Conservation (phyloP, 225 moss, liverwort and hornwort species). For the Physcomitrium patens region DNA sequence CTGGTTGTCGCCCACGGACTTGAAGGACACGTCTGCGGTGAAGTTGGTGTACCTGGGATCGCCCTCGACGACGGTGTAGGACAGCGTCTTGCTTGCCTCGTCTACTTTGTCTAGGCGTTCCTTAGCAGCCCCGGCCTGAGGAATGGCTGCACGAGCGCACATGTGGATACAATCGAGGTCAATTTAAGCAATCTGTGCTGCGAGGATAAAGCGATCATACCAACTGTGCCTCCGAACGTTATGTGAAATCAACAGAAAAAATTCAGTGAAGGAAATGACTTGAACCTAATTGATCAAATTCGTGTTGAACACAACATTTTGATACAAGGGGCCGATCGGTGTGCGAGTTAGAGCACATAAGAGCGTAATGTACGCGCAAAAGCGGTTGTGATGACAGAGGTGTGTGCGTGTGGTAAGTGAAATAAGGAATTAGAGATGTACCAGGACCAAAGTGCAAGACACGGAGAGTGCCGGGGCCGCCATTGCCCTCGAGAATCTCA, state of each 20-base stretch:
- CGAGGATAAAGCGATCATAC: no score
- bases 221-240: no score
- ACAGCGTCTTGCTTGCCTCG: neutral
- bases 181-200: no score
- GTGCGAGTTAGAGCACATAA: neutral
- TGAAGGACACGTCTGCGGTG: constrained; percentile 2
- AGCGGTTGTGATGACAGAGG: neutral
- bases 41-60: constrained; percentile 18
- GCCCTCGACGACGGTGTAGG: constrained; percentile 18
- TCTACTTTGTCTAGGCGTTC: constrained; percentile 21
- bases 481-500: constrained; percentile 1
- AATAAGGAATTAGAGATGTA: neutral
- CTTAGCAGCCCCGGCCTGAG: constrained; percentile 1
- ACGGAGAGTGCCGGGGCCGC: neutral
- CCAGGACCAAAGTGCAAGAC: neutral
- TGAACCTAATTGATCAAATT: no score
- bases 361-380: neutral
- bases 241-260: no score
- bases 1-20: neutral
- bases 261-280: no score
- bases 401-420: no score
- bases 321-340: no score
- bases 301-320: no score
- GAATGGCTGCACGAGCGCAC: neutral
- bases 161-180: neutral